These are phyloP conservation scores for Podaxis pistillaris DNA, from an alignment of 768 basidiomycete genomes.

Conservation along the genomic window DNA sequence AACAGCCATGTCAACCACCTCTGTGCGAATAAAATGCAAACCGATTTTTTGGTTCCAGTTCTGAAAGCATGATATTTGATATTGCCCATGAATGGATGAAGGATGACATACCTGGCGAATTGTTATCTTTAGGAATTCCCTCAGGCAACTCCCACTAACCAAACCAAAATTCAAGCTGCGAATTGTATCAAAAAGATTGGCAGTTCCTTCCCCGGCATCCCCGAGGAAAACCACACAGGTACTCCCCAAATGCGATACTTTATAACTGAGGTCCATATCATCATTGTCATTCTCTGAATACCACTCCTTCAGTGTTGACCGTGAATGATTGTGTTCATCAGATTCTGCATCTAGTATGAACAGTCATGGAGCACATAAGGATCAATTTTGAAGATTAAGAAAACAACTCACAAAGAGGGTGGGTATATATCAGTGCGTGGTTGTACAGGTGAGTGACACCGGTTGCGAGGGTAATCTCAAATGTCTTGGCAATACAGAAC, in stretches of 20 bases:
- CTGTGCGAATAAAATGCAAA: neutral
- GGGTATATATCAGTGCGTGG: neutral
- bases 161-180: neutral
- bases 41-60: neutral
- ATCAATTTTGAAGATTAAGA: neutral
- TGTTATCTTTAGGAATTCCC: neutral
- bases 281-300: neutral
- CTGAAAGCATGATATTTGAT: neutral
- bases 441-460: neutral
- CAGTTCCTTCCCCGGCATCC: neutral
- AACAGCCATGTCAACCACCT: neutral
- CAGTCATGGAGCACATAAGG: neutral
- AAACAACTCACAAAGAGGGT: neutral
- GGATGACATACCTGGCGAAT: neutral
- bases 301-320: neutral
- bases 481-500: neutral
- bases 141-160: neutral
- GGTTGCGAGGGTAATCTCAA: neutral
- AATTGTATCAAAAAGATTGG: neutral
- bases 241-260: neutral
- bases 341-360: neutral
- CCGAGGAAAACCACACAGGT: neutral
- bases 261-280: neutral
- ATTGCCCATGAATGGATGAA: neutral
- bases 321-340: neutral